Percentiles rank a stretch among this genome's conserved stretches.
Conservation (phyloP, 192 early-diverging fungal genomes). For the Backusella mclennaniae region DNA sequence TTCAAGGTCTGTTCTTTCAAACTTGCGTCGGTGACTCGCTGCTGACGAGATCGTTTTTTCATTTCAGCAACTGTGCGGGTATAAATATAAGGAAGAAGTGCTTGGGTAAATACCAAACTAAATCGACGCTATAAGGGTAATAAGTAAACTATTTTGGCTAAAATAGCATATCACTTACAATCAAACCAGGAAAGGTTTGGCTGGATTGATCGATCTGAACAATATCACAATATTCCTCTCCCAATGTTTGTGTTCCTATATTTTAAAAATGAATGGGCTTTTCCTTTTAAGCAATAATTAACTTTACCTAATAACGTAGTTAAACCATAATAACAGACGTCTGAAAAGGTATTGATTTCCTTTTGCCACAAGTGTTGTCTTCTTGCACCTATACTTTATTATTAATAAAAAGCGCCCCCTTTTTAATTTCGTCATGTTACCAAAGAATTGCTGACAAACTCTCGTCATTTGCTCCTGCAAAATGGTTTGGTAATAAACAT, state of each 20-base stretch:
- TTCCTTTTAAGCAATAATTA: constrained; percentile 7
- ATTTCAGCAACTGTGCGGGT: constrained; percentile 15
- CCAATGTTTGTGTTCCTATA: constrained; percentile 77
- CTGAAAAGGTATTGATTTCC: constrained; percentile 58
- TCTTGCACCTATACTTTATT: constrained; percentile 45
- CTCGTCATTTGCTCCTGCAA: constrained; percentile 62
- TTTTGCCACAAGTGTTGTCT: constrained; percentile 61
- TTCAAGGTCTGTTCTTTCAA: neutral
- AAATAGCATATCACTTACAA: constrained; percentile 28
- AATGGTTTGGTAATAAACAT: constrained; percentile 76
- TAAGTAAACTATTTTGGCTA: neutral
- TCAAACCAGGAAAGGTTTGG: constrained; percentile 50
- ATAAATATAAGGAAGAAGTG: constrained; percentile 34
- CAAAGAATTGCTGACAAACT: constrained; percentile 60
- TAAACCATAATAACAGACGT: constrained; percentile 70
- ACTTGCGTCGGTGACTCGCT: neutral
- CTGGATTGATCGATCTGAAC: constrained; percentile 56
- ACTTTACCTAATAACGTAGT: constrained; percentile 65
- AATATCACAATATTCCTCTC: constrained; percentile 96
- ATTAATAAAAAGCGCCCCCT: neutral
- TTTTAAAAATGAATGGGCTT: neutral
- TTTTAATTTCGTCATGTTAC: constrained; percentile 31
- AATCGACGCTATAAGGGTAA: constrained; percentile 8
- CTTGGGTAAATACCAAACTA: constrained; percentile 15
- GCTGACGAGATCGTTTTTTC: constrained; percentile 21